Conservation (phyloP, 208 protist genomes). For the Crithidia sp. region DNA sequence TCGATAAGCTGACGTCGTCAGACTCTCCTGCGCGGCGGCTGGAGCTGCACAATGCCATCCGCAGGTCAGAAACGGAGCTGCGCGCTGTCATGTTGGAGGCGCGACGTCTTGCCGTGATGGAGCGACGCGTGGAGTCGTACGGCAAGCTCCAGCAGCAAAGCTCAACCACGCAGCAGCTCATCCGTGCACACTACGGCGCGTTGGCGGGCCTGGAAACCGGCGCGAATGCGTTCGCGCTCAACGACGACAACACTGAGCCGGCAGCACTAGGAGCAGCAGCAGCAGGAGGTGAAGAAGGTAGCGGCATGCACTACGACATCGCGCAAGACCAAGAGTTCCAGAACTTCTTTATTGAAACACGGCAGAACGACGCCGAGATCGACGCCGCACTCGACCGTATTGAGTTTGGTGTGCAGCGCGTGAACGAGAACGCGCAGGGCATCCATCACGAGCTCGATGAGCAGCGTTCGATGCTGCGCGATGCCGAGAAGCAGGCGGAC, state of each 20-base stretch:
- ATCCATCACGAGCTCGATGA: slow-evolving; percentile 56
- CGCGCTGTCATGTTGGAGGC: slow-evolving; percentile 45
- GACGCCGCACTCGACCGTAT: slow-evolving; percentile 67
- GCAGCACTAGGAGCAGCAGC: not conserved
- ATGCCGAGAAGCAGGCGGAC: slow-evolving; percentile 45
- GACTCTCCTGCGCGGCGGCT: slow-evolving; percentile 28
- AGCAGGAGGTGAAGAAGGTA: not conserved
- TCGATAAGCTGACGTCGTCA: slow-evolving; percentile 32
- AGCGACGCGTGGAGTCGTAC: slow-evolving; percentile 40
- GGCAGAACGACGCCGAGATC: slow-evolving; percentile 50
- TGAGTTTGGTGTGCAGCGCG: slow-evolving; percentile 45
- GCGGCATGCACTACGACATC: slow-evolving; percentile 37
- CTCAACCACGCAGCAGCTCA: slow-evolving; percentile 50
- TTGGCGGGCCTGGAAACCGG: slow-evolving; percentile 17
- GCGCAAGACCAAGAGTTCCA: slow-evolving; percentile 57
- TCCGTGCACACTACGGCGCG: slow-evolving; percentile 33
- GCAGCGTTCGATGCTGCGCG: slow-evolving; percentile 46
- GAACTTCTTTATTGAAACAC: slow-evolving; percentile 53
- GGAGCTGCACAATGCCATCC: slow-evolving; percentile 44
- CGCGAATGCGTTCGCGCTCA: slow-evolving; percentile 12
- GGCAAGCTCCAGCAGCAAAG: slow-evolving; percentile 39
- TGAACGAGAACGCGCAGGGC: slow-evolving; percentile 56
- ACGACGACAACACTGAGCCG: slow-evolving; percentile 32
- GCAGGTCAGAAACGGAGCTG: slow-evolving; percentile 36
- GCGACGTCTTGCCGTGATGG: slow-evolving; percentile 36